Conservation (phyloP, 192 early-diverging fungal species). For the Linnemannia hyalina region DNA sequence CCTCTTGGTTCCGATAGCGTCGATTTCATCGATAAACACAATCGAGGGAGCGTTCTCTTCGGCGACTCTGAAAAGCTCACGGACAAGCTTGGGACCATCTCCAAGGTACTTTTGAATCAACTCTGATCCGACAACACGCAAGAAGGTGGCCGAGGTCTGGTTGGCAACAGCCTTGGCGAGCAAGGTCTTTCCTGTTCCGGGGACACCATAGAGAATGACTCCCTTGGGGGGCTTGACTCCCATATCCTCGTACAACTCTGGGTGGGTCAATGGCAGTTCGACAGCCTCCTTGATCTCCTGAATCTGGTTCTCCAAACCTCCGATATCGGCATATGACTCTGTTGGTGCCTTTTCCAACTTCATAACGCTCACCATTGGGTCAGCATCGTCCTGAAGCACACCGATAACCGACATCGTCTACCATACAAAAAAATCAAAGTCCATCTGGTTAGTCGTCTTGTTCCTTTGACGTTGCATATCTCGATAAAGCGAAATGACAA, state of each 20-base stretch:
- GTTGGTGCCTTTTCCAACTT: slow-evolving; percentile 99
- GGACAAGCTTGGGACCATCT: slow-evolving; percentile 97
- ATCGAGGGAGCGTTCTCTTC: slow-evolving; percentile 97
- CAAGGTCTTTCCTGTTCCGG: slow-evolving; percentile 94
- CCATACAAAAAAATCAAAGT: neutral
- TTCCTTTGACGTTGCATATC: neutral
- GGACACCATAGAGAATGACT: slow-evolving; percentile 95
- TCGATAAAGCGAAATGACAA: neutral
- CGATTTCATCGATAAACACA: slow-evolving; percentile 99
- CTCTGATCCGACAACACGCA: slow-evolving; percentile 97
- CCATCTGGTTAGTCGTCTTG: neutral
- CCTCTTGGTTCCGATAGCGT: slow-evolving; percentile 97
- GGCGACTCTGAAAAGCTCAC: slow-evolving; percentile 97
- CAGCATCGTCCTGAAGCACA: slow-evolving; percentile 93
- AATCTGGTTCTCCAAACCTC: slow-evolving; percentile 96
- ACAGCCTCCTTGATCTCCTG: slow-evolving; percentile 99
- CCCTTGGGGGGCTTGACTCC: slow-evolving; percentile 99
- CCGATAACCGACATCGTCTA: slow-evolving; percentile 91
- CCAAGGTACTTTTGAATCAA: slow-evolving; percentile 99
- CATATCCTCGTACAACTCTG: slow-evolving; percentile 98
- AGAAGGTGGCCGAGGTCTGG: slow-evolving; percentile 97
- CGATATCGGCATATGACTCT: slow-evolving; percentile 98
- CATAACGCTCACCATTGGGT: slow-evolving; percentile 99
- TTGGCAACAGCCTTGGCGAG: slow-evolving; percentile 98
- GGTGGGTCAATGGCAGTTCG: slow-evolving; percentile 96